These are phyloP conservation scores for Lipomyces starkeyi DNA, from an alignment of 805 yeast genomes.

Conservation along the genomic window DNA sequence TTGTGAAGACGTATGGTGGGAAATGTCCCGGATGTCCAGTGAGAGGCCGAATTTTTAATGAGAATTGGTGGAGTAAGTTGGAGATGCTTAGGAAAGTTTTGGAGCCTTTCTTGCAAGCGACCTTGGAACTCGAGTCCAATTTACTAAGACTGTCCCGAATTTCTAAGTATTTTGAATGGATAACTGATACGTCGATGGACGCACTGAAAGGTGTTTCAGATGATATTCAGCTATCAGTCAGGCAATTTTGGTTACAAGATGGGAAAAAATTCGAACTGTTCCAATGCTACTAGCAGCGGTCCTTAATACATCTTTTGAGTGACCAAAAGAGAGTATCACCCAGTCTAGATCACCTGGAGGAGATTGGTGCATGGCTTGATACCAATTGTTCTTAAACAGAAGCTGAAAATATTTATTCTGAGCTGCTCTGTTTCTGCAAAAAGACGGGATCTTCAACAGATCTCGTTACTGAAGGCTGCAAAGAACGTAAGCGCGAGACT, in stretches of 20 bases:
- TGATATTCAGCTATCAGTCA: too few relatives aligned
- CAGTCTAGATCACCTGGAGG: not conserved
- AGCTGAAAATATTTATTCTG: not conserved
- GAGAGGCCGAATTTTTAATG: too few relatives aligned
- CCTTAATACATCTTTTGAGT: not conserved
- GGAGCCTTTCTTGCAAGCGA: too few relatives aligned
- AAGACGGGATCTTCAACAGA: not conserved
- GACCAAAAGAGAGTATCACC: not conserved
- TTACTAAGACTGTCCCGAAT: not conserved
- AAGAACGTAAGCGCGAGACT: not conserved
- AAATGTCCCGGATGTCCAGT: too few relatives aligned
- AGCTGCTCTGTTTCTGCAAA: not conserved
- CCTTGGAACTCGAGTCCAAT: not conserved
- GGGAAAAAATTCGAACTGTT: not conserved
- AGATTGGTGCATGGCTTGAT: not conserved
- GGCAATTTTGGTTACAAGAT: not conserved
- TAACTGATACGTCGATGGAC: not conserved
- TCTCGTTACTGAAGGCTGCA: not conserved
- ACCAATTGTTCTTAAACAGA: not conserved
- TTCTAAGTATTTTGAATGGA: not conserved
- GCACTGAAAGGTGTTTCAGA: too few relatives aligned
- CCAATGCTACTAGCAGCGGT: conserved; percentile 2
- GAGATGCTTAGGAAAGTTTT: too few relatives aligned
- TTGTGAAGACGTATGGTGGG: not conserved
- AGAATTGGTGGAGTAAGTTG: too few relatives aligned